Base-by-base conservation (phyloP, 2,329 filamentous ascomycete species). In the Curvularia verruculosa region DNA sequence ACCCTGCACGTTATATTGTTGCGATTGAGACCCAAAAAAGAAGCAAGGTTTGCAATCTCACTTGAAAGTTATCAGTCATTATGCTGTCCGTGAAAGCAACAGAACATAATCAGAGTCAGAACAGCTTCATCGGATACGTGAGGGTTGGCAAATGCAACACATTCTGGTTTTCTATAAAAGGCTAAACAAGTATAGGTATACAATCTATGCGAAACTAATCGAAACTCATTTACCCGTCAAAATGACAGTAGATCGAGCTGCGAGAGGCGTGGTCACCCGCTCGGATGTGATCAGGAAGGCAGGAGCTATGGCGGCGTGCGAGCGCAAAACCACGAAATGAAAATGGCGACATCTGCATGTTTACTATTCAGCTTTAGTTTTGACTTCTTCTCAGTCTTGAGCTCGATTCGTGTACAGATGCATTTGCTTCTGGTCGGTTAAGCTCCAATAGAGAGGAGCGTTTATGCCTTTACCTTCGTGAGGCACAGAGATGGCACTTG, bases 361-460 rank as follows among this genome's bases (percentile, higher is more conserved):
- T 5, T 18, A 7, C 34, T 36, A 15, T 18, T 18, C 34, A 36
- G 6, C 5, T 5, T 18, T 18, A 18, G 5, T 36, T n/a, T 5
- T n/a, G 13, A 18, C 62, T 73, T 47, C 69, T 64, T 18, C 2
- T 48, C 15, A 9, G 15, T 15, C 31, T 24, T 7, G 13, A n/a
- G 7, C 8, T n/a, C 8, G 4, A 26, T 67, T 15, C 51, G 6
- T 15, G 6, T 5, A 5, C n/a, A 41, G 21, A n/a, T 9, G 10
- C 59, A 12, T 4, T 9, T 53, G 61, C 49, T 52, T 60, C 1
- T 60, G 29, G 37, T 79, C 78, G 1, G 80, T 79, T 18, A 80
- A 82, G 26, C 15, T 19, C 5, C 15, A 26, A 13, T 13, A 34
- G 23, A 5, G 10, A 41, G 21, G 19, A 4, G 19, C 19, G 6